Percentiles rank a stretch among this genome's conserved stretches.
Evolutionary conservation across 2,329 filamentous ascomycete genomes (phyloP).

Genomic region (Epichloe uncinata): DNA sequence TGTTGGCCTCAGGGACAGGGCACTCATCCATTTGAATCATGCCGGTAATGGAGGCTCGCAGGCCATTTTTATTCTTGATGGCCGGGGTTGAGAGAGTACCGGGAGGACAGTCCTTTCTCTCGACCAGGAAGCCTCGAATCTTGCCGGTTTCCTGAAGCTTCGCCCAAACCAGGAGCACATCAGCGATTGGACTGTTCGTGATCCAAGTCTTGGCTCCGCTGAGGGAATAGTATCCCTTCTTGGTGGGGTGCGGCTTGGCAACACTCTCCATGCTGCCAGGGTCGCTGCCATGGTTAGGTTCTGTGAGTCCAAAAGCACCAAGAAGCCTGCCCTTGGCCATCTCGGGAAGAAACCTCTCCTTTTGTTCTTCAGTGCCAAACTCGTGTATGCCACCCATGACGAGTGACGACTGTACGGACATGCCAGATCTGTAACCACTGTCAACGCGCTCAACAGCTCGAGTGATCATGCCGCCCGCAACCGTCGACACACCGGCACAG

Average conservation of each 20-base stretch:
- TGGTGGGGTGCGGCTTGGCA: conserved; percentile 72
- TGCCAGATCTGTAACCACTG: conserved; percentile 81
- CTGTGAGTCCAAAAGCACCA: conserved; percentile 80
- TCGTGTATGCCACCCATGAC: conserved; percentile 88
- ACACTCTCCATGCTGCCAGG: conserved; percentile 82
- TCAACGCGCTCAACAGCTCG: conserved; percentile 84
- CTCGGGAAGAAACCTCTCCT: conserved; percentile 66
- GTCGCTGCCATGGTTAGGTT: conserved; percentile 87
- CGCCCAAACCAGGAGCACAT: conserved; percentile 81
- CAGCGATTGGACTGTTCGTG: conserved; percentile 82
- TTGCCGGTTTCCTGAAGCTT: conserved; percentile 85
- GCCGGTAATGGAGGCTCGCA: conserved; percentile 85
- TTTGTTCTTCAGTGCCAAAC: conserved; percentile 75
- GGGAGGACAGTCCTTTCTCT: conserved; percentile 70
- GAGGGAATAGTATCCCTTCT: conserved; percentile 67
- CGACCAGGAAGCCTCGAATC: conserved; percentile 85
- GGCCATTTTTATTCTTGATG: conserved; percentile 89
- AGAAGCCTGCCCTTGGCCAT: conserved; percentile 74
- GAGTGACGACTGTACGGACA: conserved; percentile 88
- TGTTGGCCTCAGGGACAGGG: conserved; percentile 78
- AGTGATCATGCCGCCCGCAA: conserved; percentile 81
- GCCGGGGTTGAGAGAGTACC: conserved; percentile 84
- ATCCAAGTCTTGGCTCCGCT: conserved; percentile 90
- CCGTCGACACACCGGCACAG: conserved; percentile 76
- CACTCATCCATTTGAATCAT: conserved; percentile 95